These are phyloP conservation scores for Cystobasidium sp. DNA, from an alignment of 1,284 basidiomycete genomes.

Conservation along the genomic window DNA sequence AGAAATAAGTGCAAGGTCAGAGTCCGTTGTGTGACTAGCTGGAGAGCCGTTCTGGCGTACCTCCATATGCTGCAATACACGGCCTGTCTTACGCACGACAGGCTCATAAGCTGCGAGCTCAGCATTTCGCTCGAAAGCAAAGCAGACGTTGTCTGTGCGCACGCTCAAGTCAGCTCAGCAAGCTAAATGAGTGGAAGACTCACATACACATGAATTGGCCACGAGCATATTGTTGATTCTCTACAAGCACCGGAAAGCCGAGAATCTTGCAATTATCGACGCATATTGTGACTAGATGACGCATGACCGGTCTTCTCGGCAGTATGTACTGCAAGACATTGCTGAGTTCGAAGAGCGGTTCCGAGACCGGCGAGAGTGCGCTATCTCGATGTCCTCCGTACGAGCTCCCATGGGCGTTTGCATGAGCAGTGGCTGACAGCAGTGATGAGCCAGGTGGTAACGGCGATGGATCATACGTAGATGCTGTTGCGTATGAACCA, in stretches of 20 bases:
- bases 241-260: constrained; percentile 81
- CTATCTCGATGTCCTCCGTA: constrained; percentile 7
- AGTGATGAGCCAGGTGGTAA: constrained; percentile 38
- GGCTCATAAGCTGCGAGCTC: constrained; percentile 95
- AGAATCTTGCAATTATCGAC: constrained; percentile 77
- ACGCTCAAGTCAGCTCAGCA: background rate
- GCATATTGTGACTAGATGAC: constrained; percentile 70
- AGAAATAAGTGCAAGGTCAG: constrained; percentile 5
- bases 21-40: background rate
- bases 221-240: constrained; percentile 62
- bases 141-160: constrained; percentile 57
- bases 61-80: constrained; percentile 84
- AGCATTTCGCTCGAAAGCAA: constrained; percentile 88
- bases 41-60: constrained; percentile 59
- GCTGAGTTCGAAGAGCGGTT: constrained; percentile 37
- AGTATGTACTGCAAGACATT: constrained; percentile 30
- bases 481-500: constrained; percentile 16
- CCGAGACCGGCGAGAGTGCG: constrained; percentile 8
- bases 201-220: constrained; percentile 64
- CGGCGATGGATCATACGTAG: constrained; percentile 17
- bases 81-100: constrained; percentile 89
- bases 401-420: constrained; percentile 4
- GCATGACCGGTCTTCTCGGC: constrained; percentile 35
- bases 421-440: constrained; percentile 31
- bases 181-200: background rate